phyloP scores from a whole-genome alignment of 2,329 filamentous ascomycete species.

The Pezicula neosporulosa region DNA sequence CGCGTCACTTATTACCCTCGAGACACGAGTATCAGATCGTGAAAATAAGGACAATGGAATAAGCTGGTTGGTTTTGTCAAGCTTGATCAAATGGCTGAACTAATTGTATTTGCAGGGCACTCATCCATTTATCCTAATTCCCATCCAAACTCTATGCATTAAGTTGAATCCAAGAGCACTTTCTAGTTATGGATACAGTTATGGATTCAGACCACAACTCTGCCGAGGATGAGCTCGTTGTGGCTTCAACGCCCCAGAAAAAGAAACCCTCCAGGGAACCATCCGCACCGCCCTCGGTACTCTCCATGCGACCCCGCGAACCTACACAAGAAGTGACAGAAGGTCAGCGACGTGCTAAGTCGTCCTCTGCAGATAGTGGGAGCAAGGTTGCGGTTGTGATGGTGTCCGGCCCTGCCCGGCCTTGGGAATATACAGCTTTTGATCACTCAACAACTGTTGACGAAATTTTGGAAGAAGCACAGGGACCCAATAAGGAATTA shows the following conservation, averaged over 20 bases:
- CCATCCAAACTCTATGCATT: background rate
- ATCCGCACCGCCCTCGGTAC: background rate
- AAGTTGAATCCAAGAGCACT: background rate
- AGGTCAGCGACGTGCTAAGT: background rate
- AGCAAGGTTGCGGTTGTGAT: background rate
- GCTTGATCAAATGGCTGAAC: too few relatives aligned
- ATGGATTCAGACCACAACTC: background rate
- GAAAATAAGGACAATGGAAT: too few relatives aligned
- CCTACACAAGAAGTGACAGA: background rate
- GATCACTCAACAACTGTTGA: slow-evolving; percentile 26
- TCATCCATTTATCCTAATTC: background rate
- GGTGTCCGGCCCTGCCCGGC: slow-evolving; percentile 15
- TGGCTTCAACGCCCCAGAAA: background rate
- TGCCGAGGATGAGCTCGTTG: background rate
- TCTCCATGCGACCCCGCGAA: too few relatives aligned
- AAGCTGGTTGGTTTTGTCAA: too few relatives aligned
- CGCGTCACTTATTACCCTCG: too few relatives aligned
- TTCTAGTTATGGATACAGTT: background rate
- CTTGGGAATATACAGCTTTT: slow-evolving; percentile 25
- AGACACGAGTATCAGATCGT: too few relatives aligned
- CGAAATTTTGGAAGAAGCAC: slow-evolving; percentile 19
- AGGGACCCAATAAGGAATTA: slow-evolving; percentile 11
- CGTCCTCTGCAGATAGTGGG: background rate
- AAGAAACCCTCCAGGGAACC: background rate
- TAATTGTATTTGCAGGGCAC: too few relatives aligned